These are phyloP conservation scores for Stereum hirsutum DNA, from an alignment of 1,284 basidiomycete species.

Conservation along the genomic window DNA sequence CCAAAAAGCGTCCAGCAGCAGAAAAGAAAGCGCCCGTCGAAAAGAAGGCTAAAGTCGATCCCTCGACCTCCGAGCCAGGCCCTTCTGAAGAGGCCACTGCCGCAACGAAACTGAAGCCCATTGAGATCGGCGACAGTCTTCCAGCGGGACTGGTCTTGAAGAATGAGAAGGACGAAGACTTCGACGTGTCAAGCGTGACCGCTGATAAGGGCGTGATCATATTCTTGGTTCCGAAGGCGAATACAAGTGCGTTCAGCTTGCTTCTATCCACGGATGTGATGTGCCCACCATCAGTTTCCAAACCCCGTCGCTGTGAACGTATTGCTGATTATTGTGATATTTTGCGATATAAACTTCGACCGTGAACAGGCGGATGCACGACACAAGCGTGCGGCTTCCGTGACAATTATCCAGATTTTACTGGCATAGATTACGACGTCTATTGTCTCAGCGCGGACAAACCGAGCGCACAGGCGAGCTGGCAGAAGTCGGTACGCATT, in stretches of 20 bases:
- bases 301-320: too few relatives aligned
- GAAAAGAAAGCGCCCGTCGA: not conserved
- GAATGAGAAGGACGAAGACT: conserved; percentile 69
- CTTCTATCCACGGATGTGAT: too few relatives aligned
- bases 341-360: not conserved
- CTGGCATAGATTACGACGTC: conserved; percentile 59
- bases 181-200: conserved; percentile 52
- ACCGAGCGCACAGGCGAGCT: conserved; percentile 71
- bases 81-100: not conserved
- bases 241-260: conserved; percentile 59
- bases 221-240: conserved; percentile 81
- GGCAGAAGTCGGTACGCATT: conserved; percentile 68
- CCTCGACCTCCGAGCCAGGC: too few relatives aligned
- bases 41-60: too few relatives aligned
- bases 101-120: conserved; percentile 20
- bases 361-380: conserved; percentile 68
- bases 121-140: conserved; percentile 72
- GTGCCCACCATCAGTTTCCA: too few relatives aligned
- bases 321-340: not conserved
- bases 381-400: conserved; percentile 86
- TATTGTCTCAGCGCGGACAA: conserved; percentile 84
- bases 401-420: conserved; percentile 73
- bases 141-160: conserved; percentile 71
- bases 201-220: conserved; percentile 71
- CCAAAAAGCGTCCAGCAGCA: not conserved